Percentiles rank a stretch among this genome's conserved stretches.
Evolutionary conservation across 2,329 filamentous ascomycete species (phyloP).

Genomic region (Alternaria sp.): DNA sequence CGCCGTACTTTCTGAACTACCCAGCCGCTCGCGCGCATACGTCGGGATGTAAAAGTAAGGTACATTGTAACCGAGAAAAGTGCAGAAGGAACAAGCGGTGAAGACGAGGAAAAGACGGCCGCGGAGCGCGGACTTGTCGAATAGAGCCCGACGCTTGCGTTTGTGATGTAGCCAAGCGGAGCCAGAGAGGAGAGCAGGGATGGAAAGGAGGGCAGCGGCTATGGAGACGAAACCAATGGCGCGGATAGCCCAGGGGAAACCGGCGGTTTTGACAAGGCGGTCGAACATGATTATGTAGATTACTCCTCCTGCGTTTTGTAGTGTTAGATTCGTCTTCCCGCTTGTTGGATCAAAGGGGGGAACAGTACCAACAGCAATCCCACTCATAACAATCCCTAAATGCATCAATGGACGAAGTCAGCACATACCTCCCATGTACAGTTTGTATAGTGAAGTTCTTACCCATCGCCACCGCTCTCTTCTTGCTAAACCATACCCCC

Average conservation of each 20-base stretch:
- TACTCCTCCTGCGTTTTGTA: constrained; percentile 39
- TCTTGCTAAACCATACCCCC: constrained; percentile 49
- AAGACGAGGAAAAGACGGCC: constrained; percentile 50
- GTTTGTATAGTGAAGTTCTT: too few relatives aligned
- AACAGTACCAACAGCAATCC: constrained; percentile 49
- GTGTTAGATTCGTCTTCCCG: constrained; percentile 16
- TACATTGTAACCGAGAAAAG: constrained; percentile 50
- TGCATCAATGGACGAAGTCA: too few relatives aligned
- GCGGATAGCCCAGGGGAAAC: constrained; percentile 51
- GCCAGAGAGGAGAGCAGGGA: constrained; percentile 48
- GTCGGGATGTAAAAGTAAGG: constrained; percentile 52
- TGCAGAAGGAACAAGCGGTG: constrained; percentile 45
- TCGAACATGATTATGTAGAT: constrained; percentile 52
- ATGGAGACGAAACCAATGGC: constrained; percentile 49
- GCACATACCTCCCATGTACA: too few relatives aligned
- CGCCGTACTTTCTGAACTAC: constrained; percentile 39
- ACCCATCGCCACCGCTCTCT: constrained; percentile 46
- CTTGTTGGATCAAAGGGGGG: neutral
- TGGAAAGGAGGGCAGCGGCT: constrained; percentile 41
- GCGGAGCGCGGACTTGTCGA: constrained; percentile 46
- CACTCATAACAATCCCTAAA: constrained; percentile 45
- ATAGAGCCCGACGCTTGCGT: constrained; percentile 45
- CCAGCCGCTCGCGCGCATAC: constrained; percentile 44
- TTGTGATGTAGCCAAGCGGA: constrained; percentile 37
- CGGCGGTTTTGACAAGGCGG: constrained; percentile 33